These are phyloP conservation scores for Ganoderma multipileum DNA, from an alignment of 1,284 basidiomycete genomes.

Conservation along the genomic window DNA sequence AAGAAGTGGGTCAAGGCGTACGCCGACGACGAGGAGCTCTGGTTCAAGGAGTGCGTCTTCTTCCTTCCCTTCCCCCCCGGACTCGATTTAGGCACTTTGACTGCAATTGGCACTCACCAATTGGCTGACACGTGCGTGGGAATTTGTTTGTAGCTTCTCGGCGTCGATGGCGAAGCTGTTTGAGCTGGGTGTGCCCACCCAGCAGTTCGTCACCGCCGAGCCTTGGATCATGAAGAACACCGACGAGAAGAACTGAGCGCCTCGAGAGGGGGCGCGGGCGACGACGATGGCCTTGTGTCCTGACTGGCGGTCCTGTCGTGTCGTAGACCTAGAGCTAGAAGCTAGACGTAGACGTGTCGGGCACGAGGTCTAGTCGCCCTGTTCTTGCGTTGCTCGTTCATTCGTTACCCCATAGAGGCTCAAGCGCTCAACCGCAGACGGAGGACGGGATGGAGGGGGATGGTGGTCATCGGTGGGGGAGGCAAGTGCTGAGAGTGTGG, in stretches of 20 bases:
- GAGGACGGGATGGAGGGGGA: not conserved
- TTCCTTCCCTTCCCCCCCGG: slow-evolving; percentile 3
- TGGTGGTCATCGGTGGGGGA: not conserved
- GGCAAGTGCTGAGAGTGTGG: no score
- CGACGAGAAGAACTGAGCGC: slow-evolving; percentile 56
- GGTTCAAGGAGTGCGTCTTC: slow-evolving; percentile 89
- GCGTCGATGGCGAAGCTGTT: slow-evolving; percentile 78
- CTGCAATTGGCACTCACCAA: slow-evolving; percentile 3
- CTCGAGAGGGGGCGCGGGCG: not conserved
- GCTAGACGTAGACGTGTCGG: not conserved
- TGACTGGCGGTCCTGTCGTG: not conserved
- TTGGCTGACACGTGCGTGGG: slow-evolving; percentile 13
- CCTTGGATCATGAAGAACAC: slow-evolving; percentile 74
- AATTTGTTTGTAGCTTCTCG: slow-evolving; percentile 68
- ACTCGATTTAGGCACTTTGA: no score
- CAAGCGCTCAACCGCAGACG: no score
- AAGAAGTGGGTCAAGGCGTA: slow-evolving; percentile 86
- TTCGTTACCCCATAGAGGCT: not conserved
- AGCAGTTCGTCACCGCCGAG: slow-evolving; percentile 75
- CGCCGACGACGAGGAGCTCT: slow-evolving; percentile 82
- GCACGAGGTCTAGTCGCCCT: not conserved
- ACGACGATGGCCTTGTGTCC: not conserved
- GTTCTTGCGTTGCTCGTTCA: not conserved
- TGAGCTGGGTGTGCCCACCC: slow-evolving; percentile 87
- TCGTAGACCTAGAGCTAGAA: slow-evolving; percentile 6